These are phyloP conservation scores for Suillus discolor DNA, from an alignment of 768 basidiomycete genomes.

Conservation along the genomic window DNA sequence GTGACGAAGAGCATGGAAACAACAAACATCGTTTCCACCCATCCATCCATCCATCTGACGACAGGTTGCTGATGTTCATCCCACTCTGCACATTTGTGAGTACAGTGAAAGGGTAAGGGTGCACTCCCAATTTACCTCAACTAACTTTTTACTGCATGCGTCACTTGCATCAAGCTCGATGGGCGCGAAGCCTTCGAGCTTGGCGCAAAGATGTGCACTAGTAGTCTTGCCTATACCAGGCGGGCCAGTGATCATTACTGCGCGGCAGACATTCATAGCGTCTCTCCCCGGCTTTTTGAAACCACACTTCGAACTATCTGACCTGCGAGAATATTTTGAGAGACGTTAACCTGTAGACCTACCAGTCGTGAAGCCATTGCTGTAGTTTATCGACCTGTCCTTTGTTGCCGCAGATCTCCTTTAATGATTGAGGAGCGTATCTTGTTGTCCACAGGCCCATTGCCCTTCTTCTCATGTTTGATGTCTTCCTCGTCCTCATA, in stretches of 20 bases:
- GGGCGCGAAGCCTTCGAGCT: conserved; percentile 86
- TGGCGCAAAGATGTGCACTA: conserved; percentile 90
- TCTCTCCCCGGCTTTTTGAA: conserved; percentile 97
- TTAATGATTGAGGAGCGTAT: conserved; percentile 86
- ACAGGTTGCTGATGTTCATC: conserved; percentile 88
- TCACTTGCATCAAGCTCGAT: conserved; percentile 98
- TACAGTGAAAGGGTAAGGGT: not conserved
- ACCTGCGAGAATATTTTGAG: conserved; percentile 48
- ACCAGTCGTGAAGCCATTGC: conserved; percentile 90
- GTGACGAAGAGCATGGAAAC: not conserved
- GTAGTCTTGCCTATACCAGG: conserved; percentile 99
- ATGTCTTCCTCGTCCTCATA: too few species aligned
- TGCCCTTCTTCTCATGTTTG: too few species aligned
- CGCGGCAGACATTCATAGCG: conserved; percentile 84
- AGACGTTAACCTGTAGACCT: conserved; percentile 21
- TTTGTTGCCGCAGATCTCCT: conserved; percentile 97
- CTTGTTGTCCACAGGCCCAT: conserved; percentile 97
- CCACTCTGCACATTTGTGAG: conserved; percentile 54
- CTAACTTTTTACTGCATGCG: conserved; percentile 91
- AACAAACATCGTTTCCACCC: conserved; percentile 51
- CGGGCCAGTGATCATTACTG: conserved; percentile 88
- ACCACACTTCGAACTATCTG: conserved; percentile 63
- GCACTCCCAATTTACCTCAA: conserved; percentile 66
- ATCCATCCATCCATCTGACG: conserved; percentile 89
- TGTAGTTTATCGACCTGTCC: conserved; percentile 85